These are phyloP conservation scores for Acanthamoeba lenticulata DNA, from an alignment of 208 protist species.

Conservation along the genomic window DNA sequence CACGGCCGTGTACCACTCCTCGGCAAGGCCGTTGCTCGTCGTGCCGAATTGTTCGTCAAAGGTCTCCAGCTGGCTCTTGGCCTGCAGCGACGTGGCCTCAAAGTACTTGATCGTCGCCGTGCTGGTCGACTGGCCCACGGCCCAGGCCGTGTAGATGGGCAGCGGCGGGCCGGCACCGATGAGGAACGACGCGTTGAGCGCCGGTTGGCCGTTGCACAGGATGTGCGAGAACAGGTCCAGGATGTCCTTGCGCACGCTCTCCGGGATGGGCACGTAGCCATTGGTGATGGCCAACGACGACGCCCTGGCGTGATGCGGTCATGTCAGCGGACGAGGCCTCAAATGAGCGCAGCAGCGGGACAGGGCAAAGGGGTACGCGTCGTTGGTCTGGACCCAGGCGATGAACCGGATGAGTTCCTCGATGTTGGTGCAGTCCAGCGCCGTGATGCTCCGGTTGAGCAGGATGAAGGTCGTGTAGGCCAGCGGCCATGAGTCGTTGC, in stretches of 20 bases:
- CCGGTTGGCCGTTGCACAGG: neutral
- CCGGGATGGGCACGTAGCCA: neutral
- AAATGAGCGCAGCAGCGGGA: no score
- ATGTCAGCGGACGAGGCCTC: no score
- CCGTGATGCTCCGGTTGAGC: neutral
- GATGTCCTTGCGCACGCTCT: neutral
- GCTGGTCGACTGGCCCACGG: neutral
- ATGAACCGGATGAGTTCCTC: neutral
- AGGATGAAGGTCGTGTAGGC: neutral
- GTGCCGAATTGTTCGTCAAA: neutral
- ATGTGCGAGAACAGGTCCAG: neutral
- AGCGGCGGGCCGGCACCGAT: neutral
- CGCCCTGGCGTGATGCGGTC: no score
- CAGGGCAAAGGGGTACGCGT: neutral
- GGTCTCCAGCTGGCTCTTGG: neutral
- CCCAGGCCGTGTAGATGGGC: neutral
- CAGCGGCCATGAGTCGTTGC: slow-evolving; percentile 2
- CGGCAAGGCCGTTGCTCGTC: neutral
- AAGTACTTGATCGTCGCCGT: neutral
- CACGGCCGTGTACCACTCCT: neutral
- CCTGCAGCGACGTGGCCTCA: neutral
- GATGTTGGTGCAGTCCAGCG: neutral
- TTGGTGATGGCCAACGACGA: neutral
- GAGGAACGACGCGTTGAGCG: neutral
- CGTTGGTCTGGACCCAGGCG: neutral